phyloP scores from a whole-genome alignment of 805 yeast genomes.

The Pichia membranifaciens region DNA sequence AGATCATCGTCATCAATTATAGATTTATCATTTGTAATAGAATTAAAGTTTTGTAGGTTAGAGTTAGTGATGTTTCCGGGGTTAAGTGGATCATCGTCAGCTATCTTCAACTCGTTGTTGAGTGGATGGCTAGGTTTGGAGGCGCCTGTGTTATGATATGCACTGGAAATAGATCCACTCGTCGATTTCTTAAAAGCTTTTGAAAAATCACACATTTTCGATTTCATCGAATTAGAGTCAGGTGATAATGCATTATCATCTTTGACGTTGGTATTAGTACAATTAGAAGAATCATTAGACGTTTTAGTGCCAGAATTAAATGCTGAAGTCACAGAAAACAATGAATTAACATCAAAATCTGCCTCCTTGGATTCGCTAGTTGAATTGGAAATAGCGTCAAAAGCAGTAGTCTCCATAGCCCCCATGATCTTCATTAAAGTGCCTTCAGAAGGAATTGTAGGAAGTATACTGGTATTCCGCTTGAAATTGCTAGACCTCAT shows the following conservation, averaged over 20 bases:
- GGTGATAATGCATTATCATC: conserved; percentile 1
- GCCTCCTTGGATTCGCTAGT: neutral
- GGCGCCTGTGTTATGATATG: neutral
- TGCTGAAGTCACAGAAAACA: neutral
- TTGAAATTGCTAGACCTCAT: conserved; percentile 1
- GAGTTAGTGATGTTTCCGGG: neutral
- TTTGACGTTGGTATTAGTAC: too few relatives aligned
- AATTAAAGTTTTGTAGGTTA: neutral
- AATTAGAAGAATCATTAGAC: too few relatives aligned
- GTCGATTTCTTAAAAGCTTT: conserved; percentile 14
- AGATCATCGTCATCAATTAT: conserved; percentile 27
- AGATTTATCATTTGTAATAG: conserved; percentile 2
- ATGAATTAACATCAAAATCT: conserved; percentile 6
- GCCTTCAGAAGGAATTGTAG: conserved; percentile 24
- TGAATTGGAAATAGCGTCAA: neutral
- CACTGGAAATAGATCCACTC: conserved; percentile 5
- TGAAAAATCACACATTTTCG: conserved; percentile 11
- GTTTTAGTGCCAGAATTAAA: neutral
- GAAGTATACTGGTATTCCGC: conserved; percentile 9
- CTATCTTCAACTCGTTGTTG: neutral
- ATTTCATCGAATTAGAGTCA: conserved; percentile 4
- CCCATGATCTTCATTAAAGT: conserved; percentile 18
- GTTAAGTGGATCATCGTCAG: neutral
- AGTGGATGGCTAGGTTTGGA: neutral
- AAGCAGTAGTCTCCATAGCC: conserved; percentile 4